Evolutionary conservation across 192 early-diverging fungal species (phyloP), one percentile per base, ranked within the genome.

Genomic region (Geosiphon pyriformis): DNA sequence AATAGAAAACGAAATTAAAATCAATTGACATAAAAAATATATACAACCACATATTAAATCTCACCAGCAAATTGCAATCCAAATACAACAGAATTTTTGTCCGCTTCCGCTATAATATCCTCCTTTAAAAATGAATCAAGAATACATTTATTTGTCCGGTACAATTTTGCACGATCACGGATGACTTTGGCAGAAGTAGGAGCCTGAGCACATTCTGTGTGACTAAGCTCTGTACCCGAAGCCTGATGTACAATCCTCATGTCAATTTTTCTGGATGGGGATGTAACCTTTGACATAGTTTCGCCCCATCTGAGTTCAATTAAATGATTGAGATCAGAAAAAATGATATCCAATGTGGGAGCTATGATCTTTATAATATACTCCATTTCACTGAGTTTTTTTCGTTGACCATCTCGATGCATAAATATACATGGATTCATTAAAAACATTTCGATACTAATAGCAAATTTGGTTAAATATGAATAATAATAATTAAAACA

Each of bases 31-130:
- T 29, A 29, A 6, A 29, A 7, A 59, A 59, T 6, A 59, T 34
- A 32, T 32, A 32, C 27, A 59, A 34, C 8, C 1, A 4, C 1
- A 59, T n/a, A n/a, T n/a, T 32, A 29, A 33, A 34, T 6, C 25
- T 61, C 26, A 61, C 42, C 59, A 46, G 59, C n/a, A 61, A 48
- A 61, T 42, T 61, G 59, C n/a, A 58, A 31, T 58, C 3, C 29
- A 58, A 32, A 31, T 2, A 58, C 7, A 4, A 0, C 29, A 17
- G 3, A 58, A 32, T 58, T 1, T 58, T 58, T 30, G 27, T 8
- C 50, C 20, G 3, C 3, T 31, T 58, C 0, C 25, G 10, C 17
- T 0, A 18, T 31, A 0, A 59, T 8, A 15, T 58, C 20, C 7
- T 34, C 1, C 20, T 4, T 33, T 0, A 59, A 33, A 32, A 4